Evolutionary conservation across 768 basidiomycete genomes (phyloP), one percentile per base, ranked within the genome.

Genomic region (Kwoniella newhampshirensis): DNA sequence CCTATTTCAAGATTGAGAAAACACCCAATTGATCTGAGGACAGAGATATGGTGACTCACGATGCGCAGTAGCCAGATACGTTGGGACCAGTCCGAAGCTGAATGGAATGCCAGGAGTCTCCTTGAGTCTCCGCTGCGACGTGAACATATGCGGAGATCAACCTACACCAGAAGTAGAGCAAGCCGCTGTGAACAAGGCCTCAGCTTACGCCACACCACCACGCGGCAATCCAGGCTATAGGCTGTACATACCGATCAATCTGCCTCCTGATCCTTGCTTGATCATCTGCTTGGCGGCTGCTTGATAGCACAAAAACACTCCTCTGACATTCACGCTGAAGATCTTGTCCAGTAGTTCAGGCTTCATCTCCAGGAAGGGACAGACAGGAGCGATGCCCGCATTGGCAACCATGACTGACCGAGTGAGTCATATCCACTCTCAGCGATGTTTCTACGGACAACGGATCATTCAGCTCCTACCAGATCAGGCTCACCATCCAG

Each of bases 241-340:
- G 40, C 17, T 6, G n/a, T 6, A 41, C 50, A 11, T 12, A 51
- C 51, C 51, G 5, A 53, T 53, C 28, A 53, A 26, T 17, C 51
- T 4, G 3, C 51, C 51, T 26, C 51, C 51, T 13, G 41, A 25
- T 15, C 51, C 51, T 35, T 53, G 51, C 51, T 53, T 41, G 4
- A 53, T 53, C 51, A 53, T 53, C 23, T 53, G 51, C 28, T 53
- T 53, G 21, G 51, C 51, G 8, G 51, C 51, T 18, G 51, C 51
- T 43, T 53, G 51, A 35, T 53, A 53, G 40, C 51, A 53, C 23
- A 53, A 18, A 35, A 53, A 53, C 12, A 53, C 51, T n/a, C 51
- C 51, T 28, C 27, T 23, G 18, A 53, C 51, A 35, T 53, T 53
- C 4, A 53, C 41, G 18, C 26, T 23, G 40, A 42, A 53, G 2